Percentiles rank a stretch among this genome's conserved stretches.
These are phyloP conservation scores for Colletotrichum navitas DNA, from an alignment of 2,329 filamentous ascomycete genomes.

Conservation along the genomic window DNA sequence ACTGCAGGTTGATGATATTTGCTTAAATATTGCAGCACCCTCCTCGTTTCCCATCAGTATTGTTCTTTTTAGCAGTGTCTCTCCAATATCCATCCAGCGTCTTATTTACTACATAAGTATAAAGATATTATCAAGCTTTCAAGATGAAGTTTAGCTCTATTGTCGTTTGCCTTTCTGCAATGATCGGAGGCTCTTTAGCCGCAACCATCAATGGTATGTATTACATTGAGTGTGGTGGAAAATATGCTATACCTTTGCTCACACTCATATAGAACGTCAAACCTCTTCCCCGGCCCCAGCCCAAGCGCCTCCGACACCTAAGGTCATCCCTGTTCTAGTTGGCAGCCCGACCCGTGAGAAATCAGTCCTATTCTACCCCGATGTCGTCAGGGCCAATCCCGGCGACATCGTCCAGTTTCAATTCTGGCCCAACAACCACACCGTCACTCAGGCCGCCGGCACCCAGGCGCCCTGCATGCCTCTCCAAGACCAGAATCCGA, in stretches of 20 bases:
- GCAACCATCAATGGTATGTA: constrained; percentile 21
- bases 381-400: constrained; percentile 49
- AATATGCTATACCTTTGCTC: not conserved
- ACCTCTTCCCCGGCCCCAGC: constrained; percentile 22
- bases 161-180: constrained; percentile 21
- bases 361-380: constrained; percentile 59
- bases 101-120: not conserved
- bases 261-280: constrained; percentile 23
- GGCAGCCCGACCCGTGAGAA: constrained; percentile 62
- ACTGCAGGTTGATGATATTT: not conserved
- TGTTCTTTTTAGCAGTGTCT: not conserved
- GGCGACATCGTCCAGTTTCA: constrained; percentile 59
- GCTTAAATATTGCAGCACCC: constrained; percentile 31
- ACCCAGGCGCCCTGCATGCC: constrained; percentile 60
- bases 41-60: not conserved
- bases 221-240: fast-evolving
- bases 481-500: constrained; percentile 50
- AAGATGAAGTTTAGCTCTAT: constrained; percentile 30
- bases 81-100: not conserved
- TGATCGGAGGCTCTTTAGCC: constrained; percentile 17
- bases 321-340: constrained; percentile 65
- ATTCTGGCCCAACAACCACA: constrained; percentile 59
- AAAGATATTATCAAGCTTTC: not conserved
- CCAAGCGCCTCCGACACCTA: constrained; percentile 27
- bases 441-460: constrained; percentile 56